Evolutionary conservation across 192 early-diverging fungal species (phyloP), one percentile per base, ranked within the genome.

Genomic region (Obelidium mucronatum): DNA sequence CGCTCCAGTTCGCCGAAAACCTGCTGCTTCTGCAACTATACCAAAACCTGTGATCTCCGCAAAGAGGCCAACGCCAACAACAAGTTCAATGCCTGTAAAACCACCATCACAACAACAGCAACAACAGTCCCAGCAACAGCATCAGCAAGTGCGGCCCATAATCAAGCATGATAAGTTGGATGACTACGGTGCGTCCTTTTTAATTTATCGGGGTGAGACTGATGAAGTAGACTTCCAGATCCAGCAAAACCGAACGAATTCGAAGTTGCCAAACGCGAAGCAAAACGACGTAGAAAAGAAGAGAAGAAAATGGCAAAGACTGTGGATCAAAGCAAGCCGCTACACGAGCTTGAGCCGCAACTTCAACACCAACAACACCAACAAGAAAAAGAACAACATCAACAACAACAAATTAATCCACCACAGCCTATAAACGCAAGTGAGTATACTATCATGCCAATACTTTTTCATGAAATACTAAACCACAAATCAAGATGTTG

Each of bases 241-340:
- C 90, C 92, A 37, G 67, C 83, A 1, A 70, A 86, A 60, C 93
- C 93, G 3, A 94, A 92, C 60, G 93, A 94, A 54, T 94, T 86
- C 78, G 89, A 92, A 35, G 81, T 84, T 37, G 90, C 87, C 52
- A 93, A 92, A 73, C 74, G 79, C 4, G 90, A 93, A 67, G 74
- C 80, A 30, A 87, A 83, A 63, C 81, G 79, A 39, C 74, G 80
- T 44, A 74, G 76, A n/a, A 78, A 87, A 59, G 76, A 81, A 54
- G 78, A 79, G 52, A 63, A 66, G 37, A 70, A 75, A 64, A 67
- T 77, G 58, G 1, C 6, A 60, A 13, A 13, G 24, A 31, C 58
- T 60, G 26, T 6, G 24, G 58, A 26, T n/a, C 6, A 13, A 31
- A 31, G 26, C 58, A 34, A 60, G 33, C n/a, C n/a, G n/a, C n/a